Conservation (phyloP, 768 basidiomycete genomes). For the Hydnomerulius pinastri region DNA sequence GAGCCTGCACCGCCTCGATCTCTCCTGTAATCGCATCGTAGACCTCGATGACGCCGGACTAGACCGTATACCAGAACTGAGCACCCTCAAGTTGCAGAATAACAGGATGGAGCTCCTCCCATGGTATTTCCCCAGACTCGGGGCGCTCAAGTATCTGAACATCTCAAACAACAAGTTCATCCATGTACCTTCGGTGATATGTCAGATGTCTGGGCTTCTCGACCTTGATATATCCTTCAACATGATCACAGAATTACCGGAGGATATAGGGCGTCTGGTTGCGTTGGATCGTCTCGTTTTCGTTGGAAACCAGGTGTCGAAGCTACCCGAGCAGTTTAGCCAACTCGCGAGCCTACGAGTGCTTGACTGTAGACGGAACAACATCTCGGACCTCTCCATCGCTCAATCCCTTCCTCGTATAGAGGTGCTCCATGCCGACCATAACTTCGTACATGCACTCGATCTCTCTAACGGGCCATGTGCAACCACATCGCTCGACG, state of each 20-base stretch:
- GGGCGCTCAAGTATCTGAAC: slow-evolving; percentile 74
- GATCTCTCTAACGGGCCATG: slow-evolving; percentile 74
- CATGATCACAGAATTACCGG: slow-evolving; percentile 77
- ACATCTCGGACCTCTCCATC: slow-evolving; percentile 70
- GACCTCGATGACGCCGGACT: slow-evolving; percentile 87
- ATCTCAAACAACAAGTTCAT: slow-evolving; percentile 96
- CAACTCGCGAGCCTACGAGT: slow-evolving; percentile 60
- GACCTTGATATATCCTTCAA: slow-evolving; percentile 97
- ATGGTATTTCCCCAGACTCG: slow-evolving; percentile 77
- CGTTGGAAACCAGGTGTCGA: slow-evolving; percentile 81
- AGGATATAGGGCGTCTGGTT: slow-evolving; percentile 69
- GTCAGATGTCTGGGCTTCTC: slow-evolving; percentile 66
- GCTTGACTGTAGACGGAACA: slow-evolving; percentile 87
- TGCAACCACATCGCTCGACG: slow-evolving; percentile 61
- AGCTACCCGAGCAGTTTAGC: slow-evolving; percentile 63
- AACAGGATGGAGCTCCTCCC: slow-evolving; percentile 90
- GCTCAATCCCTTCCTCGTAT: slow-evolving; percentile 72
- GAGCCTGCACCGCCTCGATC: slow-evolving; percentile 77
- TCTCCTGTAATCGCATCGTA: slow-evolving; percentile 88
- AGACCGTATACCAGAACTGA: slow-evolving; percentile 71
- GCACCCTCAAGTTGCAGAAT: slow-evolving; percentile 77
- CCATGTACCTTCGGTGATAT: slow-evolving; percentile 71
- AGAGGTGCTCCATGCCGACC: slow-evolving; percentile 69
- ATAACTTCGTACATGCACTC: slow-evolving; percentile 80
- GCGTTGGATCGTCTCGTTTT: slow-evolving; percentile 73